phyloP scores from a whole-genome alignment of 805 yeast genomes.

The Metschnikowia cubensis region DNA sequence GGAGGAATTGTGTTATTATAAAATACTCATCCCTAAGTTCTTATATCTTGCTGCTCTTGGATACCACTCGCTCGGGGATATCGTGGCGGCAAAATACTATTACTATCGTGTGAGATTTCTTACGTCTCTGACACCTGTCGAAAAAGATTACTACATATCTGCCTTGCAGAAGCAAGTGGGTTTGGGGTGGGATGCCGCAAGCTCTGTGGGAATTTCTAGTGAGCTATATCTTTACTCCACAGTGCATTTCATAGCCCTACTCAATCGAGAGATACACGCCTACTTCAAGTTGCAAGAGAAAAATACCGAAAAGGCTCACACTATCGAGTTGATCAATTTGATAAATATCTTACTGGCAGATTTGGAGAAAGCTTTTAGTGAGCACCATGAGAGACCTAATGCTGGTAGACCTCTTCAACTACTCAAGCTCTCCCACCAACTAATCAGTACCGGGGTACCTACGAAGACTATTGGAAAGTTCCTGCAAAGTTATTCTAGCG shows the following conservation, averaged over 20 bases:
- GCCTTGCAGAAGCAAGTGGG: slow-evolving; percentile 17
- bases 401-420: background rate
- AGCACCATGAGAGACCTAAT: background rate
- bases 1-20: slow-evolving; percentile 37
- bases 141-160: background rate
- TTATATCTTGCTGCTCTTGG: slow-evolving; percentile 39
- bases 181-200: slow-evolving; percentile 22
- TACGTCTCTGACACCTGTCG: background rate
- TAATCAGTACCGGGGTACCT: background rate
- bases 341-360: background rate
- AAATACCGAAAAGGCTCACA: background rate
- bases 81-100: slow-evolving; percentile 37
- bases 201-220: slow-evolving; percentile 18
- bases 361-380: background rate
- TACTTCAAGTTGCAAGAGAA: background rate
- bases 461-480: background rate
- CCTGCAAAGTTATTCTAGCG: background rate
- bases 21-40: slow-evolving; percentile 33
- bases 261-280: background rate
- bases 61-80: slow-evolving; percentile 35
- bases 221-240: slow-evolving; percentile 30
- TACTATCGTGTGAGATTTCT: slow-evolving; percentile 30
- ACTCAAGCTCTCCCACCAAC: background rate
- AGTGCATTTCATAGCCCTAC: slow-evolving; percentile 25
- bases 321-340: background rate